These are phyloP conservation scores for Vanrija pseudolonga DNA, from an alignment of 1,284 basidiomycete species.

Conservation along the genomic window DNA sequence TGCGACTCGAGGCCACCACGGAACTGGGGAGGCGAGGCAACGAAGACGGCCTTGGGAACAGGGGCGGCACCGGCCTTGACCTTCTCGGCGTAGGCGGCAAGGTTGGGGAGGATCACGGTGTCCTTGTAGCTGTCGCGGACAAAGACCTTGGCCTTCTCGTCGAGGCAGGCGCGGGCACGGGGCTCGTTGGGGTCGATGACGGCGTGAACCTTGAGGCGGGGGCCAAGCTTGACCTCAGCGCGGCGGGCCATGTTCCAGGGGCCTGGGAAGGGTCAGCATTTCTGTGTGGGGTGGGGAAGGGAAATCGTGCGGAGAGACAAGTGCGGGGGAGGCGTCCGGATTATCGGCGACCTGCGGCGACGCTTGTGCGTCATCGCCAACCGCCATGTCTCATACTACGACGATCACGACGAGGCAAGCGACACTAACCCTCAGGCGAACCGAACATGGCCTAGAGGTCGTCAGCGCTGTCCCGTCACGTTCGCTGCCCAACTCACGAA, in stretches of 20 bases:
- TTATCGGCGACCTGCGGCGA: not conserved
- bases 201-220: conserved; percentile 86
- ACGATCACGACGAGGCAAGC: too few relatives aligned
- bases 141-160: conserved; percentile 80
- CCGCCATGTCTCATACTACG: too few relatives aligned
- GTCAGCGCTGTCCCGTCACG: not conserved
- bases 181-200: conserved; percentile 83
- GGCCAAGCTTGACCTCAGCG: conserved; percentile 67
- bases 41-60: conserved; percentile 68
- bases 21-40: conserved; percentile 89
- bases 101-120: conserved; percentile 74
- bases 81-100: conserved; percentile 59
- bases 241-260: conserved; percentile 42
- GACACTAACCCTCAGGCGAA: conserved; percentile 36
- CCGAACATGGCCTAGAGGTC: conserved; percentile 41
- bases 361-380: too few relatives aligned
- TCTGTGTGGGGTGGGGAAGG: not conserved
- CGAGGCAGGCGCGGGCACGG: conserved; percentile 71
- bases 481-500: conserved; percentile 21
- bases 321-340: too few relatives aligned
- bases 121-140: conserved; percentile 83
- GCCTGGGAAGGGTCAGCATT: conserved; percentile 18
- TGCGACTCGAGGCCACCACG: conserved; percentile 69
- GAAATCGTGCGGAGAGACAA: not conserved
- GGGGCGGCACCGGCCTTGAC: conserved; percentile 54